Conservation (phyloP, 1,284 basidiomycete species). For the Heterobasidion occidentale region DNA sequence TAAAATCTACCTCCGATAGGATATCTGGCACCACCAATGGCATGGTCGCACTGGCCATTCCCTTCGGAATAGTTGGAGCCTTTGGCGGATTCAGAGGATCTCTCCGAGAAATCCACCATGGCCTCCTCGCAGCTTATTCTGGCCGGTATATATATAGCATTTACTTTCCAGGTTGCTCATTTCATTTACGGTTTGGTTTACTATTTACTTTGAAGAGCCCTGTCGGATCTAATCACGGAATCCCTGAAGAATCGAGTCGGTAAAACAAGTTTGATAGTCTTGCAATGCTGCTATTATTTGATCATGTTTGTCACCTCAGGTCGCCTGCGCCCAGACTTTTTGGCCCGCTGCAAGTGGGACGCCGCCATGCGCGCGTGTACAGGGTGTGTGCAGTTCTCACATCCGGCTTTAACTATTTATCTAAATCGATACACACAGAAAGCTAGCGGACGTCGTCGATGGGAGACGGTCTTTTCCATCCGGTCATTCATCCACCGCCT, state of each 20-base stretch:
- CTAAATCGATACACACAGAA: slow-evolving; percentile 20
- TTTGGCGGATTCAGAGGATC: slow-evolving; percentile 35
- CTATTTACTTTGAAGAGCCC: slow-evolving; percentile 24
- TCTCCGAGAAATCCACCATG: slow-evolving; percentile 47
- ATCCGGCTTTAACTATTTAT: neutral
- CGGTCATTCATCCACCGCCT: slow-evolving; percentile 62
- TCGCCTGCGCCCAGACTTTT: slow-evolving; percentile 62
- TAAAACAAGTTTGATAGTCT: no score
- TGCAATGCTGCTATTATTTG: neutral
- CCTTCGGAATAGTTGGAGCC: slow-evolving; percentile 28
- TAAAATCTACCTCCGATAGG: slow-evolving; percentile 20
- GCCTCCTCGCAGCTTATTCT: slow-evolving; percentile 39
- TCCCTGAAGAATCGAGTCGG: slow-evolving; percentile 55
- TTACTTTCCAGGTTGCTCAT: neutral
- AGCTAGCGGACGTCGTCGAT: slow-evolving; percentile 31
- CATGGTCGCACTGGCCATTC: slow-evolving; percentile 36
- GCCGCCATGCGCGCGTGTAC: slow-evolving; percentile 38
- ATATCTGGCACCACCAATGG: slow-evolving; percentile 40
- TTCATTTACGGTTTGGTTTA: neutral
- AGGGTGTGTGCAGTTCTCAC: slow-evolving; percentile 29
- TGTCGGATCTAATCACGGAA: slow-evolving; percentile 42
- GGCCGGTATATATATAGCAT: slow-evolving; percentile 28
- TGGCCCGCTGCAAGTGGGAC: slow-evolving; percentile 58
- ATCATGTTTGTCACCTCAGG: slow-evolving; percentile 26
- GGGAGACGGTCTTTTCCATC: slow-evolving; percentile 59